These are phyloP conservation scores for Beauveria scarabaeidicola DNA, from an alignment of 2,329 filamentous ascomycete species.

Conservation along the genomic window DNA sequence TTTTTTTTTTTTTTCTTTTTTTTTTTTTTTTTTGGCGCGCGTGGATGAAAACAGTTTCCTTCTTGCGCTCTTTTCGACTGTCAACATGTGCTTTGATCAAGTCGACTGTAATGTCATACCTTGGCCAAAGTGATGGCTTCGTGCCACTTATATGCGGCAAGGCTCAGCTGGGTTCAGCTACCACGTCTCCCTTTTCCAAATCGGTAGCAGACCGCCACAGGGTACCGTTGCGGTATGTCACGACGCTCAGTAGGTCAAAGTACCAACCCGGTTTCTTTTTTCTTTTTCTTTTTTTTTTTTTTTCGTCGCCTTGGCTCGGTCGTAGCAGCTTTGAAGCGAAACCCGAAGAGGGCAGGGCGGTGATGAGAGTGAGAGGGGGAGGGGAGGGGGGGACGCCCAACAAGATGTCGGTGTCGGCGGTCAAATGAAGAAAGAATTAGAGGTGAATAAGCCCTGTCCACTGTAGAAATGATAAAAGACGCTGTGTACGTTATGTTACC, in stretches of 20 bases:
- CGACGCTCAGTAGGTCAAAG: too few species aligned
- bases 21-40: neutral
- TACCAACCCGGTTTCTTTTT: neutral
- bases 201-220: neutral
- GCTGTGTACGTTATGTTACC: conserved; percentile 1
- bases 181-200: neutral
- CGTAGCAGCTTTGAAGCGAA: neutral
- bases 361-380: neutral
- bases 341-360: neutral
- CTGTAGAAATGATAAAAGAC: neutral
- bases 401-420: neutral
- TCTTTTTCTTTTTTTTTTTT: neutral
- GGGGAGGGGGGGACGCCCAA: neutral
- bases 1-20: neutral
- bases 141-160: conserved; percentile 2
- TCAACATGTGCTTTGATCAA: neutral
- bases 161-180: neutral
- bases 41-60: neutral
- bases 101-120: neutral
- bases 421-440: neutral
- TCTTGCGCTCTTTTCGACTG: neutral
- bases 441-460: neutral
- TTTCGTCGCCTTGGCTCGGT: neutral
- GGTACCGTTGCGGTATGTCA: neutral
- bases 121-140: neutral